Evolutionary conservation across 768 basidiomycete genomes (phyloP).

Genomic region (Boletales sp.): DNA sequence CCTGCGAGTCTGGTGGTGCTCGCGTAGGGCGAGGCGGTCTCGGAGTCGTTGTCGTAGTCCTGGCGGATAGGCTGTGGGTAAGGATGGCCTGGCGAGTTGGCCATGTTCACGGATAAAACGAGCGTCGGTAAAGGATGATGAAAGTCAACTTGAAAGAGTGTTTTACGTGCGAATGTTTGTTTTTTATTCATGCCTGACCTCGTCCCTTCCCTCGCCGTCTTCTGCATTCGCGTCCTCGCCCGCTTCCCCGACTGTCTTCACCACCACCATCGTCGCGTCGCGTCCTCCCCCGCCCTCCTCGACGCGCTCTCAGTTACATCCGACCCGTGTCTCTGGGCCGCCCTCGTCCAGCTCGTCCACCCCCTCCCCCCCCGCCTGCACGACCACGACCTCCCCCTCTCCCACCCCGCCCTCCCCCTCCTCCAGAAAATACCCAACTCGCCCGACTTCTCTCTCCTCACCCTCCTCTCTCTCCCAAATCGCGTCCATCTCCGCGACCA

Average conservation of each 20-base stretch:
- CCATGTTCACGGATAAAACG: conserved; percentile 24
- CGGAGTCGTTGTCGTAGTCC: conserved; percentile 47
- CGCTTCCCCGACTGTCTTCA: conserved; percentile 37
- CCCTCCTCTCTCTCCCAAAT: conserved; percentile 55
- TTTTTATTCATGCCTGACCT: background rate
- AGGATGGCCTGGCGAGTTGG: conserved; percentile 39
- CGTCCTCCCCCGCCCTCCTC: conserved; percentile 40
- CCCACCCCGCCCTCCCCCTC: conserved; percentile 49
- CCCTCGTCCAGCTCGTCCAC: conserved; percentile 55
- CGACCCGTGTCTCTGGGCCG: conserved; percentile 62
- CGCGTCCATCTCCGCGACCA: conserved; percentile 59
- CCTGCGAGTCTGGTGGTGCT: conserved; percentile 55
- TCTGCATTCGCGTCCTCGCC: conserved; percentile 47
- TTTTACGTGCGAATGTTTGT: conserved; percentile 19
- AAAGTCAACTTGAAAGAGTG: conserved; percentile 1
- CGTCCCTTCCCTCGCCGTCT: conserved; percentile 50
- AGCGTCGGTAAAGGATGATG: conserved; percentile 8
- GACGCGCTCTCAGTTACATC: conserved; percentile 31
- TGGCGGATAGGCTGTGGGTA: conserved; percentile 33
- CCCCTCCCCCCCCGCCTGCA: conserved; percentile 42
- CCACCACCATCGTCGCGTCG: conserved; percentile 33
- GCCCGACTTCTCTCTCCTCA: conserved; percentile 57
- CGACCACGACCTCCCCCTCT: conserved; percentile 46
- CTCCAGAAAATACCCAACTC: conserved; percentile 57
- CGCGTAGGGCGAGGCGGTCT: conserved; percentile 53